phyloP scores from a whole-genome alignment of 352 stramenopile species.

The Phytophthora hibernalis region DNA sequence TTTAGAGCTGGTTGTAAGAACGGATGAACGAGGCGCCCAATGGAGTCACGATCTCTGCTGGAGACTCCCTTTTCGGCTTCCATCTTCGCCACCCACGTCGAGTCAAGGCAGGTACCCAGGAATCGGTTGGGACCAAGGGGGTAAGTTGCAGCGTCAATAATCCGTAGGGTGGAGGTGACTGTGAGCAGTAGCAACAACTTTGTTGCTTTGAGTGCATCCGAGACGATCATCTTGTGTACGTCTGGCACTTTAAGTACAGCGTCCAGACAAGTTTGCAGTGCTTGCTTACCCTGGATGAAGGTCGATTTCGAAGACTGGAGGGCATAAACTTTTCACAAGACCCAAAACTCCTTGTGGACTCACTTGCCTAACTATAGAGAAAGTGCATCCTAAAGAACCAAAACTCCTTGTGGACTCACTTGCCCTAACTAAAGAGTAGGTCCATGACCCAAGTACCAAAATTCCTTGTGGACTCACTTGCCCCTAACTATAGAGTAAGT shows the following conservation, averaged over 20 bases:
- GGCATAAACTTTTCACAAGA: neutral
- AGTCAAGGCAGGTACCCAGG: slow-evolving; percentile 52
- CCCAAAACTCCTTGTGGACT: no score
- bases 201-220: neutral
- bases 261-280: neutral
- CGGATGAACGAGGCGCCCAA: slow-evolving; percentile 40
- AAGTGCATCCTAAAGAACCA: no score
- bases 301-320: neutral
- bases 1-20: slow-evolving; percentile 50
- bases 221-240: neutral
- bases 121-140: slow-evolving; percentile 47
- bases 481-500: neutral
- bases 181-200: slow-evolving; percentile 13
- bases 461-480: no score
- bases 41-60: slow-evolving; percentile 28
- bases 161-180: neutral
- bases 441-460: no score
- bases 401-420: no score
- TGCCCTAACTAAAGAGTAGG: no score
- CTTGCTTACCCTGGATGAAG: neutral
- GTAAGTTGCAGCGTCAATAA: slow-evolving; percentile 7
- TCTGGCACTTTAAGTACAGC: neutral
- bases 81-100: slow-evolving; percentile 43
- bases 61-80: slow-evolving; percentile 32
- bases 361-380: no score